Evolutionary conservation across 1,284 basidiomycete species (phyloP).

Genomic region (Microbotryomycetes sp.): DNA sequence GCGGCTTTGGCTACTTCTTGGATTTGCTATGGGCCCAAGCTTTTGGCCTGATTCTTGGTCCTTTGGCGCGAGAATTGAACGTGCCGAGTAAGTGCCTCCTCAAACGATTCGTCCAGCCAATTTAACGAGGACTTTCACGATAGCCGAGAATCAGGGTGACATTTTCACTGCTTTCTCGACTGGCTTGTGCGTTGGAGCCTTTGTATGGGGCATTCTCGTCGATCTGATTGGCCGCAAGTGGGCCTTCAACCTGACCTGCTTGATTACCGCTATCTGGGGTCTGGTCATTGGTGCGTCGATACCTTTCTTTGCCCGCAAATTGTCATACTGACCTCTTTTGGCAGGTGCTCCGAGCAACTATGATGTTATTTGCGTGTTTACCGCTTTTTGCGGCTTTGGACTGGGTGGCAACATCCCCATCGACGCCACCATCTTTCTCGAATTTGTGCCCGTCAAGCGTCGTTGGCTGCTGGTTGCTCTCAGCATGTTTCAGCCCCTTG

Average conservation of each 20-base stretch:
- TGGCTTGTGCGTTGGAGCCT: slow-evolving; percentile 45
- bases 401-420: slow-evolving; percentile 47
- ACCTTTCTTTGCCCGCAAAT: slow-evolving; percentile 54
- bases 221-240: slow-evolving; percentile 46
- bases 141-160: slow-evolving; percentile 51
- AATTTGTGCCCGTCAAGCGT: slow-evolving; percentile 43
- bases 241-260: slow-evolving; percentile 65
- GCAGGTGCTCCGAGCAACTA: slow-evolving; percentile 40
- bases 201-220: slow-evolving; percentile 46
- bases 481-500: slow-evolving; percentile 43
- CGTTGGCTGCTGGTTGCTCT: slow-evolving; percentile 45
- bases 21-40: slow-evolving; percentile 32
- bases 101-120: slow-evolving; percentile 47
- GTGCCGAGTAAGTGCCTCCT: slow-evolving; percentile 6
- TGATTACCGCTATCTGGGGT: slow-evolving; percentile 63
- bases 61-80: slow-evolving; percentile 17
- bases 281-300: slow-evolving; percentile 48
- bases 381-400: slow-evolving; percentile 35
- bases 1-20: slow-evolving; percentile 33
- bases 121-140: slow-evolving; percentile 50
- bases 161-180: slow-evolving; percentile 55
- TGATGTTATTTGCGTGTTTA: slow-evolving; percentile 40
- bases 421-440: slow-evolving; percentile 68
- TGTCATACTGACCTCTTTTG: slow-evolving; percentile 50
- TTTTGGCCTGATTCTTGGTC: slow-evolving; percentile 26